Evolutionary conservation across 176 grass and related monocot genomes (phyloP).

Genomic region (Musa troglodytarum): DNA sequence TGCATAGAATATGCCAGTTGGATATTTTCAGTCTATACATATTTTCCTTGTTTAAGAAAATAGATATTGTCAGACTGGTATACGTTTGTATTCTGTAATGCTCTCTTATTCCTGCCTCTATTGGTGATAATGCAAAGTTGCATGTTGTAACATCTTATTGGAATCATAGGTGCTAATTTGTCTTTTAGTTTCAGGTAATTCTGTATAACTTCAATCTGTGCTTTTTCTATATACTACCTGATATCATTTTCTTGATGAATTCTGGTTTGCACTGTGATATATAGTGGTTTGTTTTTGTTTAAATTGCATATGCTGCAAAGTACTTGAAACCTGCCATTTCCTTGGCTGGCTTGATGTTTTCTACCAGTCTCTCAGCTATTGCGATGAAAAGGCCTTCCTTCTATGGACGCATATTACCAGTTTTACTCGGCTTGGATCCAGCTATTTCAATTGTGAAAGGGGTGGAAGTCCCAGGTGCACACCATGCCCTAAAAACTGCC

Average conservation of each 20-base stretch:
- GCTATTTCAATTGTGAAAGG: slow-evolving; percentile 58
- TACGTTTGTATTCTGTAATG: too few species aligned
- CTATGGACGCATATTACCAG: slow-evolving; percentile 83
- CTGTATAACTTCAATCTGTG: not conserved
- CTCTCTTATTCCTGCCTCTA: too few species aligned
- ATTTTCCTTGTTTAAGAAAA: too few species aligned
- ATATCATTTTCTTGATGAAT: not conserved
- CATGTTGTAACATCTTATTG: not conserved
- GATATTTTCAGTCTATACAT: too few species aligned
- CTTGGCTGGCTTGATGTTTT: slow-evolving; percentile 25
- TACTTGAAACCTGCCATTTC: not conserved
- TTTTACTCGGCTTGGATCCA: slow-evolving; percentile 87
- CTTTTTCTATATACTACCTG: not conserved
- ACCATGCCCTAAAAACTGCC: slow-evolving; percentile 81
- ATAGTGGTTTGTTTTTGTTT: slow-evolving; percentile 5
- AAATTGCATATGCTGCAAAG: not conserved
- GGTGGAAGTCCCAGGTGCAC: slow-evolving; percentile 51
- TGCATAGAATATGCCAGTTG: too few species aligned
- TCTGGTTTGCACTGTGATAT: slow-evolving; percentile 4
- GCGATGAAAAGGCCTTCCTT: slow-evolving; percentile 90
- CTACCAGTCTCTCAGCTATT: slow-evolving; percentile 75
- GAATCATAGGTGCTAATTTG: not conserved
- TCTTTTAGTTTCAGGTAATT: not conserved
- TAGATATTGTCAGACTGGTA: too few species aligned
- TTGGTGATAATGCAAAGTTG: not conserved